Evolutionary conservation across 2,329 filamentous ascomycete species (phyloP).

Genomic region (Venturia carpophila): DNA sequence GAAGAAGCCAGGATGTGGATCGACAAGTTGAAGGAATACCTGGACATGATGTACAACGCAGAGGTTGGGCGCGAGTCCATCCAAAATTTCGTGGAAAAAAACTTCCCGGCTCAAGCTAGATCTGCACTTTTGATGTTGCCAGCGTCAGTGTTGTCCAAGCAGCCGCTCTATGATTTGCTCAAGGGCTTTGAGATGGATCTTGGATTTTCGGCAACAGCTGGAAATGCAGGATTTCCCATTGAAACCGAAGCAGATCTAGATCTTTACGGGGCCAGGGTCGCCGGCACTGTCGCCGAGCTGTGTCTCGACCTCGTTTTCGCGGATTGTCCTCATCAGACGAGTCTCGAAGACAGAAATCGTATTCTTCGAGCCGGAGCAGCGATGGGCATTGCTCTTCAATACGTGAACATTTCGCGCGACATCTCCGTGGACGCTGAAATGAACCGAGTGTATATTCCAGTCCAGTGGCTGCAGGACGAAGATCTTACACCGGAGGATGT

Average conservation of each 20-base stretch:
- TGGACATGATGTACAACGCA: constrained; percentile 45
- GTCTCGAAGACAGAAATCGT: constrained; percentile 24
- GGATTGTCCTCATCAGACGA: constrained; percentile 38
- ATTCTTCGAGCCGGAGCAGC: constrained; percentile 50
- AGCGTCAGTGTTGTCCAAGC: constrained; percentile 45
- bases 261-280: constrained; percentile 58
- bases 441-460: constrained; percentile 60
- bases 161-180: constrained; percentile 56
- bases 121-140: constrained; percentile 55
- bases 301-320: constrained; percentile 58
- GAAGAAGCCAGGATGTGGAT: constrained; percentile 53
- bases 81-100: constrained; percentile 34
- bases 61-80: constrained; percentile 22
- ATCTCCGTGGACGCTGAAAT: constrained; percentile 59
- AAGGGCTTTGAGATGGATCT: constrained; percentile 64
- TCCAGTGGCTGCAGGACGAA: constrained; percentile 53
- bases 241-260: constrained; percentile 50
- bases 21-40: constrained; percentile 48
- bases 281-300: constrained; percentile 63
- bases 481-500: constrained; percentile 49
- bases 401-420: constrained; percentile 69
- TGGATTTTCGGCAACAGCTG: constrained; percentile 37
- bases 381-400: constrained; percentile 71
- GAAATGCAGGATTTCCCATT: constrained; percentile 46
- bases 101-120: constrained; percentile 46